Evolutionary conservation across 192 early-diverging fungal species (phyloP), one percentile per base, ranked within the genome.

Genomic region (Gigaspora rosea): DNA sequence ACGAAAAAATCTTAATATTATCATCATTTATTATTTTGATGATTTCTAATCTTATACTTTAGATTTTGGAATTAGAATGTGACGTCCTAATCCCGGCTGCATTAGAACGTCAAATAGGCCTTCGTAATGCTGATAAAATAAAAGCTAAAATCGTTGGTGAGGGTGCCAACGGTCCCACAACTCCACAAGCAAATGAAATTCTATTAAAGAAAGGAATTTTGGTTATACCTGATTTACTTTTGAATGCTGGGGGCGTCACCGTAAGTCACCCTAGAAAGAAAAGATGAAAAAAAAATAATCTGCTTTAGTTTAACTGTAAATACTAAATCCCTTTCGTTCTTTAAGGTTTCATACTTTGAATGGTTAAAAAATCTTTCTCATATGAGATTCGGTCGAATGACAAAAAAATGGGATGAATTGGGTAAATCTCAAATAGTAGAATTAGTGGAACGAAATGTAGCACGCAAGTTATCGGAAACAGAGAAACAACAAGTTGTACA

Each of bases 321-420:
- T n/a, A n/a, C n/a, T 18, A 35, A 41, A 27, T 0, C 41, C 15
- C 41, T 51, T 65, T 52, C 20, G 27, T 8, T n/a, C 33, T 22
- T 12, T 50, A 57, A 71, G 16, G n/a, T 65, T 46, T 66, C 66
- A 11, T 61, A 33, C 11, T 89, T 84, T 78, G 89, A 94, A 82
- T 95, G 93, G 93, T 83, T 93, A 78, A 95, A 95, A 88, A 94
- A 94, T 77, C 84, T 94, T 67, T 91, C 90, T 67, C 93, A 95
- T 72, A 86, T 95, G 78, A 89, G 93, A 41, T 95, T 95, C 71
- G 93, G 93, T 49, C 91, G 93, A 74, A 92, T 95, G 91, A 92
- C 90, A 76, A 90, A 91, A 83, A 89, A 89, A 70, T 95, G 92
- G 92, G 92, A 94, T 77, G 93, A 95, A 67, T 80, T 85, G 16